Percentiles rank a stretch among this genome's conserved stretches.
Evolutionary conservation across 2,329 filamentous ascomycete species (phyloP).

Genomic region (Fusarium devonianum): DNA sequence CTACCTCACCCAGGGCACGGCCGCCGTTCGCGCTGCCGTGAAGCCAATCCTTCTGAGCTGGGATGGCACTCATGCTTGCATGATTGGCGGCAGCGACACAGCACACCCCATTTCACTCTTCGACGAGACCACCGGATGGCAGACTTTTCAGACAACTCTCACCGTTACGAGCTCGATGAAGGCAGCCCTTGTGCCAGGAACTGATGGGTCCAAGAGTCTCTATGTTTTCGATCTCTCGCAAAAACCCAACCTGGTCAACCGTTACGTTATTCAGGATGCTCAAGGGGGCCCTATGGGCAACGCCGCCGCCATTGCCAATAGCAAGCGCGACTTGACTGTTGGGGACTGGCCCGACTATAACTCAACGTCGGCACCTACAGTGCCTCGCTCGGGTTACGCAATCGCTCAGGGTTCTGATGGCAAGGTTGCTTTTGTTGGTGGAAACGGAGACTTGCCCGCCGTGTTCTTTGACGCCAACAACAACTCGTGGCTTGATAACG

Average conservation of each 20-base stretch:
- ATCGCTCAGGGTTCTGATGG: constrained; percentile 72
- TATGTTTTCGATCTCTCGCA: constrained; percentile 78
- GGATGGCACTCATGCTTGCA: constrained; percentile 72
- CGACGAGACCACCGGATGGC: constrained; percentile 67
- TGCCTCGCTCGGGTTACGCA: constrained; percentile 71
- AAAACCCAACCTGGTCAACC: constrained; percentile 77
- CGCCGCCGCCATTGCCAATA: constrained; percentile 51
- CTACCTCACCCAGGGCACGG: constrained; percentile 66
- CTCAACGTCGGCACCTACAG: constrained; percentile 69
- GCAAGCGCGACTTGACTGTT: constrained; percentile 57
- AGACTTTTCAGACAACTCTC: constrained; percentile 66
- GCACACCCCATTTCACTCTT: constrained; percentile 75
- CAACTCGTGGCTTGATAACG: constrained; percentile 82
- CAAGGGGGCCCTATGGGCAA: constrained; percentile 62
- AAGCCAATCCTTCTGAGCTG: constrained; percentile 78
- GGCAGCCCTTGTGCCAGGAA: constrained; percentile 71
- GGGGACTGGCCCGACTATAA: constrained; percentile 82
- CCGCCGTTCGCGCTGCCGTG: constrained; percentile 63
- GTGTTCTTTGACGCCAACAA: constrained; percentile 77
- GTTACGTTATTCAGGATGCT: constrained; percentile 70
- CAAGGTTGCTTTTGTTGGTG: constrained; percentile 80
- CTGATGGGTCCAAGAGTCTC: constrained; percentile 79
- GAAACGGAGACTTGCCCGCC: constrained; percentile 70
- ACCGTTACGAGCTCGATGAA: constrained; percentile 64
- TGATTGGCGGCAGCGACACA: constrained; percentile 78